These are phyloP conservation scores for Xylaria digitata DNA, from an alignment of 2,329 filamentous ascomycete species.

Conservation along the genomic window DNA sequence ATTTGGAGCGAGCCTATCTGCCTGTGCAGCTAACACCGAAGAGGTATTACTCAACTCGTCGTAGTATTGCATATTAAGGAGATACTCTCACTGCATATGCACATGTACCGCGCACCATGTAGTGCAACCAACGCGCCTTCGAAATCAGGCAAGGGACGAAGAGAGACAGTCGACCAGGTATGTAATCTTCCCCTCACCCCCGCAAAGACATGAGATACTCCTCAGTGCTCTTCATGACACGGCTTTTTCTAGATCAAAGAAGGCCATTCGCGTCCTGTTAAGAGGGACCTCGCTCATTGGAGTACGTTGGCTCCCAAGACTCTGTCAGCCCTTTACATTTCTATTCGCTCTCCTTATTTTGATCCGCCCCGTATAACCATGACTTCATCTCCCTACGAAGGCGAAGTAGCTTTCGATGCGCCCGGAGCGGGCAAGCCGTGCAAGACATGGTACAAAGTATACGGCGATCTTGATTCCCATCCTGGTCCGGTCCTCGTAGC, in stretches of 20 bases:
- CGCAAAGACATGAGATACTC: neutral
- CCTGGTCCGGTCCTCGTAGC: slow-evolving; percentile 43
- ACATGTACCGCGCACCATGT: neutral
- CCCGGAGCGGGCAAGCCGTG: slow-evolving; percentile 37
- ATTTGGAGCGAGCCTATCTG: too few species aligned
- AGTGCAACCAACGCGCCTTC: neutral
- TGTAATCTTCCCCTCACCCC: neutral
- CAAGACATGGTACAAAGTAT: slow-evolving; percentile 40
- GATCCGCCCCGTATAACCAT: neutral
- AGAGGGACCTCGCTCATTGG: neutral
- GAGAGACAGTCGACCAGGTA: neutral
- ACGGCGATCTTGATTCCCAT: slow-evolving; percentile 22
- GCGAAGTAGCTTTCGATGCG: slow-evolving; percentile 35
- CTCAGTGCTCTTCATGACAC: neutral
- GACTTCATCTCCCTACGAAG: slow-evolving; percentile 9
- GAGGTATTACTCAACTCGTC: too few species aligned
- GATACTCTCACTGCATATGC: too few species aligned
- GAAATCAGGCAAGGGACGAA: neutral
- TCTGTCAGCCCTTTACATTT: neutral
- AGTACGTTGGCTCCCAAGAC: neutral
- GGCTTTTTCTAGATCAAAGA: neutral
- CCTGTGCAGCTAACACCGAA: too few species aligned
- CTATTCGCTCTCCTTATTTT: neutral
- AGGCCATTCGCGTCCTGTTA: too few species aligned
- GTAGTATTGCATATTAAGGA: neutral